Percentiles rank a stretch among this genome's conserved stretches.
Evolutionary conservation across 805 yeast genomes (phyloP).

Genomic region (Saccharomycopsis sp.): DNA sequence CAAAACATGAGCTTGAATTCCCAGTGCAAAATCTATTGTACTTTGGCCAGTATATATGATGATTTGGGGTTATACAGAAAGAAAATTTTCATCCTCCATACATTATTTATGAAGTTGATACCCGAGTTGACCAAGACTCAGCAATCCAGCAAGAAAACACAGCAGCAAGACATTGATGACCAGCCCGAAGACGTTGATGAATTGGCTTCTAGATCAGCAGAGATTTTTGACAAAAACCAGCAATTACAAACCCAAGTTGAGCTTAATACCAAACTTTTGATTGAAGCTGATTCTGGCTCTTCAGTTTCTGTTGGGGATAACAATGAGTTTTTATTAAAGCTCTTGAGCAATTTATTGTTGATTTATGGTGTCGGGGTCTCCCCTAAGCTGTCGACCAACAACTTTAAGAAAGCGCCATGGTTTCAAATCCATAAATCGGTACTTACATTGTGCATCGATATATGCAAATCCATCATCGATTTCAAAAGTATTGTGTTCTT

Average conservation of each 20-base stretch:
- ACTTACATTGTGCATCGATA: slow-evolving; percentile 40
- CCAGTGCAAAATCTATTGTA: slow-evolving; percentile 55
- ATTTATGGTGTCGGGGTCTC: slow-evolving; percentile 45
- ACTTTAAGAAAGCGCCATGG: slow-evolving; percentile 39
- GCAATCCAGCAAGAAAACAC: slow-evolving; percentile 9
- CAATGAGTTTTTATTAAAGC: slow-evolving; percentile 21
- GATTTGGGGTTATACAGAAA: slow-evolving; percentile 57
- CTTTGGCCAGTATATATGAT: slow-evolving; percentile 56
- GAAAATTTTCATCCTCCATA: slow-evolving; percentile 56
- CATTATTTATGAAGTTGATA: slow-evolving; percentile 45
- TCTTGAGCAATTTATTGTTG: slow-evolving; percentile 41
- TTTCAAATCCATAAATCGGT: slow-evolving; percentile 46
- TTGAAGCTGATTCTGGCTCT: background rate
- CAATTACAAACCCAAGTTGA: slow-evolving; percentile 20
- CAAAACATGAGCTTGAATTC: slow-evolving; percentile 38
- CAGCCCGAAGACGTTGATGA: slow-evolving; percentile 15
- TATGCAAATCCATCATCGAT: slow-evolving; percentile 46
- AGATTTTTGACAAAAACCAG: slow-evolving; percentile 16
- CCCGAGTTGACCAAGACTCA: slow-evolving; percentile 30
- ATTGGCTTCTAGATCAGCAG: slow-evolving; percentile 8
- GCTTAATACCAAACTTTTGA: slow-evolving; percentile 15
- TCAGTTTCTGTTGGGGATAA: background rate
- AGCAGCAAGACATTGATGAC: slow-evolving; percentile 9
- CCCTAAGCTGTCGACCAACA: slow-evolving; percentile 26
- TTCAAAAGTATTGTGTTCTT: slow-evolving; percentile 35